These are phyloP conservation scores for Cutaneotrichosporon daszewskae DNA, from an alignment of 1,284 basidiomycete species.

Conservation along the genomic window DNA sequence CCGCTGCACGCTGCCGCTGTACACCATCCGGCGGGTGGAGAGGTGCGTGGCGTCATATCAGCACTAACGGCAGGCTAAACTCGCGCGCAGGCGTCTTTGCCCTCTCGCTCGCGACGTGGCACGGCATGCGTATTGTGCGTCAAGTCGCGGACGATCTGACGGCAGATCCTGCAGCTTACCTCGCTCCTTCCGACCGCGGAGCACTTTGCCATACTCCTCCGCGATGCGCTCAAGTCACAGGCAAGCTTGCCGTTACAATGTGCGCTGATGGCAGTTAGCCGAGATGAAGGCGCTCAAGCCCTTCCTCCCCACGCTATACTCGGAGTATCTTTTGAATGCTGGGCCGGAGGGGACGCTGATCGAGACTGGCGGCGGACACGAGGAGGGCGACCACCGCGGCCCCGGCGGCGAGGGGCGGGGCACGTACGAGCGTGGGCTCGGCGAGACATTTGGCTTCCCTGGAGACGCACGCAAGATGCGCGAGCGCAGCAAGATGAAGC, in stretches of 20 bases:
- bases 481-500: slow-evolving; percentile 94
- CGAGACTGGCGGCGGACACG: slow-evolving; percentile 13
- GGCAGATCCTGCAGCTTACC: slow-evolving; percentile 87
- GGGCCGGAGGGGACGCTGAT: not conserved
- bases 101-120: slow-evolving; percentile 88
- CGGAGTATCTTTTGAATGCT: slow-evolving; percentile 68
- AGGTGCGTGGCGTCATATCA: slow-evolving; percentile 46
- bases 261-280: slow-evolving; percentile 56
- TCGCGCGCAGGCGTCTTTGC: slow-evolving; percentile 91
- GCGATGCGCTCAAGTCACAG: slow-evolving; percentile 84
- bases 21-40: slow-evolving; percentile 92
- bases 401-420: slow-evolving; percentile 50
- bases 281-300: slow-evolving; percentile 91
- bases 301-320: slow-evolving; percentile 90
- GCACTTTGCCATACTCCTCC: slow-evolving; percentile 81
- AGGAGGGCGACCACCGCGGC: slow-evolving; percentile 54
- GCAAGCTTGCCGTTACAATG: slow-evolving; percentile 21
- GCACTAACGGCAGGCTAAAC: slow-evolving; percentile 54
- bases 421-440: slow-evolving; percentile 73
- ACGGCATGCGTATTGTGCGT: slow-evolving; percentile 87
- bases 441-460: slow-evolving; percentile 82
- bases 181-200: slow-evolving; percentile 94
- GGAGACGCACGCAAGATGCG: slow-evolving; percentile 91
- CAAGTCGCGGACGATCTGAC: slow-evolving; percentile 10
- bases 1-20: slow-evolving; percentile 84